These are phyloP conservation scores for Atkinsonella texensis DNA, from an alignment of 2,329 filamentous ascomycete genomes.

Conservation along the genomic window DNA sequence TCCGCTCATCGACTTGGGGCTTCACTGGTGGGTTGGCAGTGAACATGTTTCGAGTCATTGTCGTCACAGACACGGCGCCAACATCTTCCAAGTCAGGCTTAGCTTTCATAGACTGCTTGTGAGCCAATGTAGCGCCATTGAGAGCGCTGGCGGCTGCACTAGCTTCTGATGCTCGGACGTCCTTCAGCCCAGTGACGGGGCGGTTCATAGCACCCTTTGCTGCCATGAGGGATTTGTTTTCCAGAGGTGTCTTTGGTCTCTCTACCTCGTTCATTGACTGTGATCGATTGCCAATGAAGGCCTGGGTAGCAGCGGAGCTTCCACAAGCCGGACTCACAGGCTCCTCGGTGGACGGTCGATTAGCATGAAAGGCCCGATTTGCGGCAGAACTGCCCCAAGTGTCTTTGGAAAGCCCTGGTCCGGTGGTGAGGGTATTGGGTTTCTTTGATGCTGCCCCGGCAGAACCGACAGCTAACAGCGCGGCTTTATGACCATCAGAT, in stretches of 20 bases:
- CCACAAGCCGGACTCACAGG: constrained; percentile 13
- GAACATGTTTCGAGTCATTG: constrained; percentile 63
- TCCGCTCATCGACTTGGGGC: constrained; percentile 61
- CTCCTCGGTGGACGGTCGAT: constrained; percentile 10
- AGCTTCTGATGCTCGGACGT: constrained; percentile 15
- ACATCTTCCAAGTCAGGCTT: constrained; percentile 42
- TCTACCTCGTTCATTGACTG: constrained; percentile 15
- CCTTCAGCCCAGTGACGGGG: constrained; percentile 9
- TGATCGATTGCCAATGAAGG: constrained; percentile 23
- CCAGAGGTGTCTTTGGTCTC: constrained; percentile 23
- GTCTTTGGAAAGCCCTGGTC: constrained; percentile 15
- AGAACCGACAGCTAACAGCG: constrained; percentile 46
- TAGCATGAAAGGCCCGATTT: constrained; percentile 48
- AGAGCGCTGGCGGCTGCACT: constrained; percentile 53
- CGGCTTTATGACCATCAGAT: constrained; percentile 61
- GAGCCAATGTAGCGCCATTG: constrained; percentile 59
- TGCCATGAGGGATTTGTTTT: constrained; percentile 57
- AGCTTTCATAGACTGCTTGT: constrained; percentile 35
- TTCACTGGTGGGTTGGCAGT: constrained; percentile 62
- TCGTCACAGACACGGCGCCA: constrained; percentile 56
- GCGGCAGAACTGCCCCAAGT: constrained; percentile 57
- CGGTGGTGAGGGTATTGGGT: constrained; percentile 3
- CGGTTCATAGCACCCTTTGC: constrained; percentile 60
- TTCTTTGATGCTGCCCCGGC: constrained; percentile 21
- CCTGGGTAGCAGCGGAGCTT: constrained; percentile 23